Percentiles rank a stretch among this genome's conserved stretches.
Conservation (phyloP, 164 flowering plant genomes). For the Tetracentron sinense region DNA sequence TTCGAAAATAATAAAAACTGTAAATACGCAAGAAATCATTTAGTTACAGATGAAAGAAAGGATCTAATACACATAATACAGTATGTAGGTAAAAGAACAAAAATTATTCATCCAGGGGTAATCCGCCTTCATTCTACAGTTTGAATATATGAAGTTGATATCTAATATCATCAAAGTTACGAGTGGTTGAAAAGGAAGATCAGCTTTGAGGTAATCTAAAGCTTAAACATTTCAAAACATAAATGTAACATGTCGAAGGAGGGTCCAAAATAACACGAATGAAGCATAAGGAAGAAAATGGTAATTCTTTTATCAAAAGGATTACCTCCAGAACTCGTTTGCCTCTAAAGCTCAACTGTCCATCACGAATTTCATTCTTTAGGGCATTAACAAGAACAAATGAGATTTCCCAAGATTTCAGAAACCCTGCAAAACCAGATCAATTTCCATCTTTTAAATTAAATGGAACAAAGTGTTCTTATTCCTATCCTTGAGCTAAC, state of each 20-base stretch:
- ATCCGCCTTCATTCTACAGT: background rate
- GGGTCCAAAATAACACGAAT: background rate
- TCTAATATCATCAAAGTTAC: background rate
- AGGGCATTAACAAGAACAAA: conserved; percentile 80
- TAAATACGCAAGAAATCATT: background rate
- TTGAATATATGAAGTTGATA: background rate
- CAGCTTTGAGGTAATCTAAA: too few species aligned
- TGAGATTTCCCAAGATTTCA: conserved; percentile 76
- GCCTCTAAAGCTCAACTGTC: conserved; percentile 83
- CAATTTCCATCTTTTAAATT: background rate
- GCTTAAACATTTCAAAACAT: background rate
- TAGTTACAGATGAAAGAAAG: background rate
- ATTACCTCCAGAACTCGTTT: conserved; percentile 92
- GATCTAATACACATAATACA: too few species aligned
- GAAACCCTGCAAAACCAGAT: conserved; percentile 35
- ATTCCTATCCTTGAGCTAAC: background rate
- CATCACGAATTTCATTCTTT: conserved; percentile 92
- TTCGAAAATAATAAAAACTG: background rate
- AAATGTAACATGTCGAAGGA: background rate
- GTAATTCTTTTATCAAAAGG: background rate
- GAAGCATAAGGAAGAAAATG: background rate
- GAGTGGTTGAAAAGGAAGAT: too few species aligned
- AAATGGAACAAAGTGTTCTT: background rate
- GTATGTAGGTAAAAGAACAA: background rate
- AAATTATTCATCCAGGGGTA: background rate